Conservation (phyloP, 371 early-diverging fungal genomes). For the Chytridiales sp. region DNA sequence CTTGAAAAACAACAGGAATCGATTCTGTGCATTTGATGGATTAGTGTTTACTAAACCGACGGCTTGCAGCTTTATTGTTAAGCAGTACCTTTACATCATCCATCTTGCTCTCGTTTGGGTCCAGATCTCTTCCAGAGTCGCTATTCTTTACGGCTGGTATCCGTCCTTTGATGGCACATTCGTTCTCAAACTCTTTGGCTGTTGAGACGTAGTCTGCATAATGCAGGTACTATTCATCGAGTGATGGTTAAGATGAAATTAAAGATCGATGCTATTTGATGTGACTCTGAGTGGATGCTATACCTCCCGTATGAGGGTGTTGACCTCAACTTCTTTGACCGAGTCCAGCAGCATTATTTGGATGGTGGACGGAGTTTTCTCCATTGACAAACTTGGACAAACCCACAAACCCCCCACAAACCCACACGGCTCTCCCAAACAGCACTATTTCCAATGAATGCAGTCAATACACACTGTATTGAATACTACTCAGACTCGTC, state of each 20-base stretch:
- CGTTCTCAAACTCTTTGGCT: constrained; percentile 24
- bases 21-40: constrained; percentile 16
- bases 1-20: constrained; percentile 37
- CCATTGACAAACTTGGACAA: background rate
- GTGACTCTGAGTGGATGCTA: background rate
- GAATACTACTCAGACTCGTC: background rate
- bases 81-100: constrained; percentile 16
- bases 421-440: background rate
- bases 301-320: constrained; percentile 30
- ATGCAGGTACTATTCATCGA: constrained; percentile 19
- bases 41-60: background rate
- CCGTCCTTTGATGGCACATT: constrained; percentile 28
- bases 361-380: background rate
- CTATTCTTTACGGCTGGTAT: background rate
- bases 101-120: background rate
- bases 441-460: background rate
- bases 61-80: background rate
- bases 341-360: constrained; percentile 22
- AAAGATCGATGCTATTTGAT: background rate
- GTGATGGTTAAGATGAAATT: background rate
- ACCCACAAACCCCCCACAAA: background rate
- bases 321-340: constrained; percentile 25
- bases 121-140: constrained; percentile 3
- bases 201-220: constrained; percentile 34
- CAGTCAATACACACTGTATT: background rate